Percentiles rank a stretch among this genome's conserved stretches.
Conservation (phyloP, 495 filamentous ascomycete genomes). For the Trichoderma parareesei region DNA sequence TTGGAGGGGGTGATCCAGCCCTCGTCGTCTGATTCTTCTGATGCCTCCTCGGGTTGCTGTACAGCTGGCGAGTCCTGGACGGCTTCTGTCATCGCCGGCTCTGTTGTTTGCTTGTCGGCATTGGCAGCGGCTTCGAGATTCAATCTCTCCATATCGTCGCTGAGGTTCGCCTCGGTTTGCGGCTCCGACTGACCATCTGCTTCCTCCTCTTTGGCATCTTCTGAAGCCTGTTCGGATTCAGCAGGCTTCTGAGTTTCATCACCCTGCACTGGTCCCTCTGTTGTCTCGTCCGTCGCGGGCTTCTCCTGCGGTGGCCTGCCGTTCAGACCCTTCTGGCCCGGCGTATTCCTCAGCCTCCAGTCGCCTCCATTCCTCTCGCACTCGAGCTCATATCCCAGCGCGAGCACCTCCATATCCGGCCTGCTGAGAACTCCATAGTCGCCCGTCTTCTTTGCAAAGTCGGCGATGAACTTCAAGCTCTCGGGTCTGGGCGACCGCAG, state of each 20-base stretch:
- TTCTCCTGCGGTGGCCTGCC: conserved; percentile 45
- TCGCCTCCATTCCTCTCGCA: conserved; percentile 75
- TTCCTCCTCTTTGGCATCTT: background rate
- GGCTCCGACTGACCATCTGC: background rate
- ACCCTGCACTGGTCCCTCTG: background rate
- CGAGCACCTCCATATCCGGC: conserved; percentile 81
- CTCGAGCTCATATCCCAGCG: conserved; percentile 86
- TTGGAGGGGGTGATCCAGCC: conserved; percentile 97
- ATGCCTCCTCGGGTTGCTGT: conserved; percentile 29
- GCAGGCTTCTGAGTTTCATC: conserved; percentile 9
- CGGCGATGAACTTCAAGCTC: conserved; percentile 69
- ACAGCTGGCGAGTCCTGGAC: background rate
- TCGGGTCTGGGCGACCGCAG: conserved; percentile 62
- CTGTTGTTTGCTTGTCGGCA: conserved; percentile 2
- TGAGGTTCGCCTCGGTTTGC: background rate
- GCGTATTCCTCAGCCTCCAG: conserved; percentile 69
- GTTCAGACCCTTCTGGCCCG: conserved; percentile 69
- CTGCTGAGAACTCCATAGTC: conserved; percentile 79
- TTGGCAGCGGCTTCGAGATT: background rate
- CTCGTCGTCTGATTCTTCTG: conserved; percentile 49
- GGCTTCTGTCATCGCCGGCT: conserved; percentile 10
- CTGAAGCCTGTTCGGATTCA: conserved; percentile 9
- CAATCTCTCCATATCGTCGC: background rate
- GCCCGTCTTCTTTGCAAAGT: conserved; percentile 84
- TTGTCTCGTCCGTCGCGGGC: conserved; percentile 20